Conservation (phyloP, 1,284 basidiomycete genomes). For the Hymenochaete sp. region DNA sequence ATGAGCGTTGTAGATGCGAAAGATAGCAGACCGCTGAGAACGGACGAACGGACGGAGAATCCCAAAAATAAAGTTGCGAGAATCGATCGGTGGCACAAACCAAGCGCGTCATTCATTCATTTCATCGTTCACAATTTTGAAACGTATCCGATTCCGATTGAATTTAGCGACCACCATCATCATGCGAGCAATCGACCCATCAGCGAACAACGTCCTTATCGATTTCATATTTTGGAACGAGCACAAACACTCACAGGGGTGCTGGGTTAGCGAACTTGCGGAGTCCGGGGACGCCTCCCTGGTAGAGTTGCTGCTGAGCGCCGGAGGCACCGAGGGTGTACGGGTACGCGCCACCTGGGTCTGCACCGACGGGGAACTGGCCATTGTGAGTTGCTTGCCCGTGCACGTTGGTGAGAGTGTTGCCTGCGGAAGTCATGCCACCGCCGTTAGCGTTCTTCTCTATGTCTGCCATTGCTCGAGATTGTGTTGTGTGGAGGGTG, state of each 20-base stretch:
- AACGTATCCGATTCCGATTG: no score
- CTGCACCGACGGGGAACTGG: constrained; percentile 6
- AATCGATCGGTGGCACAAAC: background rate
- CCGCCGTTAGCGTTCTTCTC: constrained; percentile 13
- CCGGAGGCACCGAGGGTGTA: constrained; percentile 15
- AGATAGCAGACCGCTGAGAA: constrained; percentile 51
- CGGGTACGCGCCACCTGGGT: constrained; percentile 5
- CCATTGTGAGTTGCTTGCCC: constrained; percentile 1
- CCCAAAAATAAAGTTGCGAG: background rate
- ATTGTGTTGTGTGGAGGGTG: background rate
- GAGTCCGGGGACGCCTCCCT: constrained; percentile 18
- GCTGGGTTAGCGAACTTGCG: constrained; percentile 42
- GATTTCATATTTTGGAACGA: no score
- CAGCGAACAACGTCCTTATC: no score
- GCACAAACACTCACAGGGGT: constrained; percentile 35
- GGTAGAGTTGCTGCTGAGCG: constrained; percentile 20
- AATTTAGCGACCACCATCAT: no score
- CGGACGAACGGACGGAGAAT: background rate
- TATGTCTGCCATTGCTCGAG: constrained; percentile 9
- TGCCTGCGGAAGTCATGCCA: constrained; percentile 2
- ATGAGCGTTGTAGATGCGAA: constrained; percentile 71
- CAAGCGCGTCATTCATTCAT: no score
- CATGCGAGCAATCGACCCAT: no score
- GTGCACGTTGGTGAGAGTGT: constrained; percentile 7
- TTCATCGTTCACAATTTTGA: no score